Percentiles rank a stretch among this genome's conserved stretches.
Evolutionary conservation across 805 yeast species (phyloP).

Genomic region (Brettanomyces nanus): DNA sequence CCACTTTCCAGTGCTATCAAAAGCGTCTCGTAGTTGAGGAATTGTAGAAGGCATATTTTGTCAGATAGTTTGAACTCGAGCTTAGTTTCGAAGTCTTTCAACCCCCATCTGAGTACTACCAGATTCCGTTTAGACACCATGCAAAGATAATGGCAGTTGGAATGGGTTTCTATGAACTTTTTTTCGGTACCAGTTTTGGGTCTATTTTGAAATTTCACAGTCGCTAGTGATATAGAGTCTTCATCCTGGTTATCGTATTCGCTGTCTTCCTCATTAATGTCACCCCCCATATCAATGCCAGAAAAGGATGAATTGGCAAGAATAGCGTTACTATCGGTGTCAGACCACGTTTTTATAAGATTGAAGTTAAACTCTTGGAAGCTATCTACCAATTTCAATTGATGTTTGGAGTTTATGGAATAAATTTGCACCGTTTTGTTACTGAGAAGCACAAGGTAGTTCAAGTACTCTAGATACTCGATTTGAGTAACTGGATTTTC

Average conservation of each 20-base stretch:
- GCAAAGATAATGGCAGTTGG: conserved; percentile 14
- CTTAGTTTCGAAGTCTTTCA: conserved; percentile 15
- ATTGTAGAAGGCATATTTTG: conserved; percentile 17
- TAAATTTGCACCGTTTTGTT: conserved; percentile 25
- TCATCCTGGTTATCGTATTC: conserved; percentile 14
- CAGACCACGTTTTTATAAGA: conserved; percentile 19
- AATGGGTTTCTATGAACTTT: conserved; percentile 5
- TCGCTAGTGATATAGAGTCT: conserved; percentile 27
- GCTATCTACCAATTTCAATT: conserved; percentile 17
- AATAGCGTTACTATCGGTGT: conserved; percentile 5
- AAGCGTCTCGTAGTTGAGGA: conserved; percentile 16
- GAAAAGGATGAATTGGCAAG: background rate
- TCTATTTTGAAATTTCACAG: conserved; percentile 13
- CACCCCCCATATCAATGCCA: conserved; percentile 6
- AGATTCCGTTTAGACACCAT: conserved; percentile 18
- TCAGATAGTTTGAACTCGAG: conserved; percentile 21
- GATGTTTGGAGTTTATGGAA: conserved; percentile 20
- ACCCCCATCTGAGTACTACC: conserved; percentile 17
- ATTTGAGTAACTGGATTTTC: conserved; percentile 23
- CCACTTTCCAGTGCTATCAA: conserved; percentile 18
- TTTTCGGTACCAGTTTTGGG: background rate
- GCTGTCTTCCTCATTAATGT: conserved; percentile 17
- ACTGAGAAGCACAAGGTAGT: conserved; percentile 23
- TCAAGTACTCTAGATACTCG: conserved; percentile 24
- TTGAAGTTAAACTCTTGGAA: conserved; percentile 28